Base-by-base conservation (phyloP, 208 protist genomes). In the Kentomonas sorsogonicus region DNA sequence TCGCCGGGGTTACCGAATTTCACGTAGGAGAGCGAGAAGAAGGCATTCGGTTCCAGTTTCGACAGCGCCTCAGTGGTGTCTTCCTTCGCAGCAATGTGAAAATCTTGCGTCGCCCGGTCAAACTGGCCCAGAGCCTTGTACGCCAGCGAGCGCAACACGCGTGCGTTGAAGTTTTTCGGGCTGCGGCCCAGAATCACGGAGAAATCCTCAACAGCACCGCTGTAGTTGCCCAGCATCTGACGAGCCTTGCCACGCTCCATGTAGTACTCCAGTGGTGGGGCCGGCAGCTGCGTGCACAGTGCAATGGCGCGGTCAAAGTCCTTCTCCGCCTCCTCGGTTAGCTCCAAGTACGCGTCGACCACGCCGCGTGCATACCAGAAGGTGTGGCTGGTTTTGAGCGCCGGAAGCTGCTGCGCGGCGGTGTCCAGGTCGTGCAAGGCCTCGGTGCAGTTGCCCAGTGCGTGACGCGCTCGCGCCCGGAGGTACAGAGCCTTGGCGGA, bases 191-290 rank as follows among this genome's bases (percentile, higher is more conserved):
- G 74, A 10, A 97, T 86, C 7, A 75, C 22, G 46, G 75, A 81
- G 48, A 92, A 94, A 67, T 97, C 93, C 1, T 36, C 58, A 0
- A 96, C 46, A 16, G 86, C 76, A 16, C 76, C 75, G 3, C 34
- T 66, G n/a, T 69, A 51, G 47, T 83, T 45, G 6, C 74, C 77
- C 1, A 89, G 57, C 39, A 72, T 54, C 72, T 97, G 89, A 26
- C 73, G 72, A 1, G 76, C 62, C 64, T 95, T 97, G 1, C 89
- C 93, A 0, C 91, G 80, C 54, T 95, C 90, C 58, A 96, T 86
- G 57, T 76, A 64, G 39, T 79, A 92, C 3, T 50, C 44, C 3
- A 55, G 9, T 1, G 38, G 55, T 13, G 36, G 53, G 25, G 33
- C 10, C 6, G 53, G 48, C 0, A 44, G 53, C 0, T 64, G 11